Evolutionary conservation across 495 filamentous ascomycete genomes (phyloP).

Genomic region (Lasiosphaeria miniovina): DNA sequence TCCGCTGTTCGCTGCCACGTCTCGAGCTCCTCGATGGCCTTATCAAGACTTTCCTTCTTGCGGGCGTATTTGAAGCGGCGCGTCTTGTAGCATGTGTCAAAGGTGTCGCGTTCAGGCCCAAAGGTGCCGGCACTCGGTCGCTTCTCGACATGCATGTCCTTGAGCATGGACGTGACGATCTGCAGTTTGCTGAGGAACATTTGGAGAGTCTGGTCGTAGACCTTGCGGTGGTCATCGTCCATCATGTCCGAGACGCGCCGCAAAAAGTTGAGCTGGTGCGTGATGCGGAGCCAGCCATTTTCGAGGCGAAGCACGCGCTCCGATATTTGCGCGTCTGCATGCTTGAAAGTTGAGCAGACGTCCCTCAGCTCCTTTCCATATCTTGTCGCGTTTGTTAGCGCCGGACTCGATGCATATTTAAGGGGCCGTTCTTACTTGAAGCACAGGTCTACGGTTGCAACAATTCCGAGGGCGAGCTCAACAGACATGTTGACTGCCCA

Average conservation of each 20-base stretch:
- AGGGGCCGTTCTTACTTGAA: slow-evolving; percentile 12
- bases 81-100: background rate
- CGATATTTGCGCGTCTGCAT: slow-evolving; percentile 24
- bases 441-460: slow-evolving; percentile 10
- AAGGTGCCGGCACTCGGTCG: background rate
- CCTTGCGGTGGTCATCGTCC: slow-evolving; percentile 30
- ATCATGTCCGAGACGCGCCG: slow-evolving; percentile 31
- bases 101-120: background rate
- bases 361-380: slow-evolving; percentile 16
- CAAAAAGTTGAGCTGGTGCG: slow-evolving; percentile 36
- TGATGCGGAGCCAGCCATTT: slow-evolving; percentile 33
- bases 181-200: slow-evolving; percentile 8
- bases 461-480: slow-evolving; percentile 11
- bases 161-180: slow-evolving; percentile 4
- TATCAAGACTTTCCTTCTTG: slow-evolving; percentile 26
- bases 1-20: slow-evolving; percentile 39
- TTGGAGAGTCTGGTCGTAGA: slow-evolving; percentile 9
- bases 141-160: background rate
- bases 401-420: background rate
- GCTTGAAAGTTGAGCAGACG: slow-evolving; percentile 14
- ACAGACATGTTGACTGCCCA: slow-evolving; percentile 11
- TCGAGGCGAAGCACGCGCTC: slow-evolving; percentile 36
- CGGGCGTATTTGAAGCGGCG: slow-evolving; percentile 9
- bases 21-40: slow-evolving; percentile 36
- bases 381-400: slow-evolving; percentile 4